phyloP scores from a whole-genome alignment of 371 early-diverging fungal genomes.

The Mortierella polycephala region DNA sequence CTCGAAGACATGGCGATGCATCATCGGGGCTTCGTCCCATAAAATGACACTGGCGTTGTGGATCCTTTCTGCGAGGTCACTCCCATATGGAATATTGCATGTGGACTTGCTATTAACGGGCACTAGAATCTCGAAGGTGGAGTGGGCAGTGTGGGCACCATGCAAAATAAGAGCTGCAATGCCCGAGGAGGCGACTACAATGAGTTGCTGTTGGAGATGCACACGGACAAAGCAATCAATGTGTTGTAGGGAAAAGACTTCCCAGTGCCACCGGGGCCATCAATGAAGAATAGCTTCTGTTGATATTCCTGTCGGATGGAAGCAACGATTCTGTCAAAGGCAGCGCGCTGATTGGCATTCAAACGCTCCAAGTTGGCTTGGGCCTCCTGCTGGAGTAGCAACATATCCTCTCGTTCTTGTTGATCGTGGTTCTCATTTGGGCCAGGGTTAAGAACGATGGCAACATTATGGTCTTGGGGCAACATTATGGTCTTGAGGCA shows the following conservation, averaged over 20 bases:
- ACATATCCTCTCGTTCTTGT: neutral
- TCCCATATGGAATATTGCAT: constrained; percentile 15
- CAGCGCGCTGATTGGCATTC: neutral
- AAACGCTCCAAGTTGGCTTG: neutral
- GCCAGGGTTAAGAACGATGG: neutral
- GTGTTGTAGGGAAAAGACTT: constrained; percentile 8
- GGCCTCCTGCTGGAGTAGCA: constrained; percentile 1
- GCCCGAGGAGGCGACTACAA: constrained; percentile 41
- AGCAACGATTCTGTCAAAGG: neutral
- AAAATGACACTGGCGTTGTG: constrained; percentile 26
- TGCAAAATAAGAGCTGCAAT: constrained; percentile 49
- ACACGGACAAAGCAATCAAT: constrained; percentile 7
- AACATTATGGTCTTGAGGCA: constrained; percentile 4
- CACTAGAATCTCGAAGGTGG: constrained; percentile 39
- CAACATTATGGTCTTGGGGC: neutral
- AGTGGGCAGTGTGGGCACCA: constrained; percentile 51
- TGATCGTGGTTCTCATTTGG: neutral
- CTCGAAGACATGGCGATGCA: constrained; percentile 35
- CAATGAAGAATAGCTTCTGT: constrained; percentile 12
- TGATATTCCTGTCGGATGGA: neutral
- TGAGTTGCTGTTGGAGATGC: neutral
- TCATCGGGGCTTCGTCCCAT: constrained; percentile 57
- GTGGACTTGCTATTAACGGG: constrained; percentile 11
- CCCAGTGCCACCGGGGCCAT: constrained; percentile 30
- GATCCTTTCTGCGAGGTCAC: constrained; percentile 16